Evolutionary conservation across 495 filamentous ascomycete species (phyloP).

Genomic region (Amorphotheca resinae): DNA sequence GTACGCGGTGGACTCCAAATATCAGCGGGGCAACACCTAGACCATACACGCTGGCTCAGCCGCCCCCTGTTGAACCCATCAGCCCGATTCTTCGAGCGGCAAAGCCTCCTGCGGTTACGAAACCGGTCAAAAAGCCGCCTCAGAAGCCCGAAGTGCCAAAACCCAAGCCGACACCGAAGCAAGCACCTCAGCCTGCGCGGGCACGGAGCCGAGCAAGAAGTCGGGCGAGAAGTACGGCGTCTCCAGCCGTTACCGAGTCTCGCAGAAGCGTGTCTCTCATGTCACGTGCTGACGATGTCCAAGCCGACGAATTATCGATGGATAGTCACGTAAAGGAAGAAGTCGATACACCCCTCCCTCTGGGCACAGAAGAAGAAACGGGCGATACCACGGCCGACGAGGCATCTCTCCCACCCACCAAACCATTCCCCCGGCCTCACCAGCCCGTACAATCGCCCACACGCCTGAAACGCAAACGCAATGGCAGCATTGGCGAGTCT

Average conservation of each 20-base stretch:
- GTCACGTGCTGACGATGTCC: slow-evolving; percentile 30
- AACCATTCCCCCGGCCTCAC: neutral
- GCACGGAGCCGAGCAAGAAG: slow-evolving; percentile 16
- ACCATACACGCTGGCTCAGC: slow-evolving; percentile 21
- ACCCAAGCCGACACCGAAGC: slow-evolving; percentile 9
- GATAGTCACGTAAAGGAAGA: slow-evolving; percentile 55
- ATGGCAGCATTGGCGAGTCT: neutral
- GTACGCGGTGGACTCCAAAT: slow-evolving; percentile 35
- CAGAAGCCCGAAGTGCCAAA: slow-evolving; percentile 9
- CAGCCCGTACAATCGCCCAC: neutral
- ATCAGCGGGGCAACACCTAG: slow-evolving; percentile 35
- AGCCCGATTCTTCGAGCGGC: slow-evolving; percentile 32
- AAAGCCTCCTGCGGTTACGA: slow-evolving; percentile 17
- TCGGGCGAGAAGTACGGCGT: slow-evolving; percentile 45
- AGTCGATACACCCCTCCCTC: slow-evolving; percentile 40
- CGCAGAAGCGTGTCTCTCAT: slow-evolving; percentile 32
- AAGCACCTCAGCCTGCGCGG: slow-evolving; percentile 21
- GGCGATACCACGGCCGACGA: slow-evolving; percentile 39
- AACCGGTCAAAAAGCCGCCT: slow-evolving; percentile 18
- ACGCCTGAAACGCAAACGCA: slow-evolving; percentile 1
- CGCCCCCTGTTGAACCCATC: slow-evolving; percentile 33
- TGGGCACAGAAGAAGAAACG: slow-evolving; percentile 35
- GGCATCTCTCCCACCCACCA: slow-evolving; percentile 3
- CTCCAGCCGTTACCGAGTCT: slow-evolving; percentile 29
- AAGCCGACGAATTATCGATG: slow-evolving; percentile 34